A percentile compares a stretch with the other conserved stretches of the same genome.
These are phyloP conservation scores for Solanum bulbocastanum DNA, from an alignment of 257 asterid species.

Conservation along the genomic window DNA sequence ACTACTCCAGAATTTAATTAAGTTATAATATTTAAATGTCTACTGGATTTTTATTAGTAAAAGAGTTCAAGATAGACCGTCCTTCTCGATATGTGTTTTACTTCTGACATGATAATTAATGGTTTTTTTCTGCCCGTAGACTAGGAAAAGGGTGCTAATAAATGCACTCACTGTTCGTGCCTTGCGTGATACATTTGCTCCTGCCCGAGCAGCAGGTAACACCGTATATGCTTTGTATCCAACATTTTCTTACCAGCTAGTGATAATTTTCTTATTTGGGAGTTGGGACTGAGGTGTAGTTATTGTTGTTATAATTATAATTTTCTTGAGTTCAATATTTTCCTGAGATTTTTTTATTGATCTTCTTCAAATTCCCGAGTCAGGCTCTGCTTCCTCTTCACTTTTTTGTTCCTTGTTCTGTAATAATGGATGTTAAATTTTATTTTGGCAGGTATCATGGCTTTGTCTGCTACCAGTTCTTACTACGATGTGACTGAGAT, in stretches of 20 bases:
- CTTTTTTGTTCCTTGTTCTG: background rate
- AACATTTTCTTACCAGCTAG: background rate
- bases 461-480: constrained; percentile 87
- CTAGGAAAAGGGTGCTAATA: constrained; percentile 90
- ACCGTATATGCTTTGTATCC: background rate
- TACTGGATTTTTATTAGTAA: background rate
- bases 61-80: background rate
- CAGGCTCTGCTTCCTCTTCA: background rate
- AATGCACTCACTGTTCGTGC: constrained; percentile 98
- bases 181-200: constrained; percentile 91
- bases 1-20: background rate
- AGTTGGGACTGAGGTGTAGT: background rate
- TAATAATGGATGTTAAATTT: constrained; percentile 7
- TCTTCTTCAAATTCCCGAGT: background rate
- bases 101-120: background rate
- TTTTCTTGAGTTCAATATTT: constrained; percentile 6
- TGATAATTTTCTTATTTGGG: background rate
- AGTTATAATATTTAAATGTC: background rate
- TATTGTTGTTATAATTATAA: background rate
- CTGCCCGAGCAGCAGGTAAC: constrained; percentile 98
- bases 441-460: constrained; percentile 71
- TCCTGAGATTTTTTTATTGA: background rate
- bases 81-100: background rate
- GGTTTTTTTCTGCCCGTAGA: constrained; percentile 36
- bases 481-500: constrained; percentile 88